A percentile compares a stretch with the other conserved stretches of the same genome.
phyloP scores from a whole-genome alignment of 179 eudicot species.

The Beta lomatogona region DNA sequence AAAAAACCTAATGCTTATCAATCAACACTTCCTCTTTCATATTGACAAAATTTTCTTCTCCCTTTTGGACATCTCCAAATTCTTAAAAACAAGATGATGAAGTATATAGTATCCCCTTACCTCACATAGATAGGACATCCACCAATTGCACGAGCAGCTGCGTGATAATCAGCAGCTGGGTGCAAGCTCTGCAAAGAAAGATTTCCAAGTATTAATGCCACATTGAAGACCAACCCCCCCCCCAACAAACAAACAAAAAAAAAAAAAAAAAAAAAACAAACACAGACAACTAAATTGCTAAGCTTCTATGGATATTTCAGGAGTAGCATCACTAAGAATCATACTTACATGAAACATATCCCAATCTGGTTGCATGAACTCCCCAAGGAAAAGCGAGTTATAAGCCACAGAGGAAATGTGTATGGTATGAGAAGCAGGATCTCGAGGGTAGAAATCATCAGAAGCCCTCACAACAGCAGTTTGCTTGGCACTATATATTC shows the following conservation, averaged over 20 bases:
- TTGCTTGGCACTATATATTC: conserved; percentile 72
- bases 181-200: conserved; percentile 69
- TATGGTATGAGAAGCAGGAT: conserved; percentile 98
- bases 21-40: not conserved
- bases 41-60: not conserved
- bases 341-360: conserved; percentile 94
- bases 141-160: conserved; percentile 90
- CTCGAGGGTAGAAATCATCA: conserved; percentile 88
- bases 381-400: conserved; percentile 87
- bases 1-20: not conserved
- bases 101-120: conserved; percentile 34
- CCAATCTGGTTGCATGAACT: conserved; percentile 98
- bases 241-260: not conserved
- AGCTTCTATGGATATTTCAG: not conserved
- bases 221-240: not conserved
- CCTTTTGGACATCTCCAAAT: not conserved
- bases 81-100: not conserved
- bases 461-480: conserved; percentile 91
- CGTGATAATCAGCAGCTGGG: conserved; percentile 94
- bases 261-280: too few species aligned
- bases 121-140: conserved; percentile 95
- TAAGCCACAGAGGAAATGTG: conserved; percentile 88
- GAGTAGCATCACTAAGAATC: not conserved
- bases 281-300: too few species aligned
- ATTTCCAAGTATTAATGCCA: conserved; percentile 23